Evolutionary conservation across 176 grass and related monocot species (phyloP), one percentile per base, ranked within the genome.

Genomic region (Hyparrhenia diplandra): DNA sequence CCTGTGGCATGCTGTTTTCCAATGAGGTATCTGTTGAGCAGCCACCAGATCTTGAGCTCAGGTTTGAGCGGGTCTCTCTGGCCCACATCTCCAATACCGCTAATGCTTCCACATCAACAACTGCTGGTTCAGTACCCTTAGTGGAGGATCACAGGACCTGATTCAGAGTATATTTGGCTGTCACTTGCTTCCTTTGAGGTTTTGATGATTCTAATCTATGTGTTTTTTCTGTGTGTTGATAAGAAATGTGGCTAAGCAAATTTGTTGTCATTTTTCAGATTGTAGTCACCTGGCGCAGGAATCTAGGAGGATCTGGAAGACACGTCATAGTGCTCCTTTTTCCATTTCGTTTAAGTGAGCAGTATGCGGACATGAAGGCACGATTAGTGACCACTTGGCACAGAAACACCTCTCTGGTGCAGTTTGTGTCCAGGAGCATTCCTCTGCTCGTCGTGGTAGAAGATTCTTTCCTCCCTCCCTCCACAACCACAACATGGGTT

Each of bases 191-290:
- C 27, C 39, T 64, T 64, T 85, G 62, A 64, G 30, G 13, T 41
- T 77, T 74, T 10, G 23, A 24, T 76, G 30, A 25, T 43, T 54
- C 1, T 25, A 14, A 39, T 40, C 46, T 30, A 23, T 87, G 3
- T 36, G 39, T 62, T 68, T 27, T 49, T 17, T 36, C 35, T 52
- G 6, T 34, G 14, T 61, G 30, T 67, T 41, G 3, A 41, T 46
- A 41, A 17, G 17, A 29, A n/a, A 35, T 45, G 13, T 69, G 29
- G 10, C 47, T 69, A 39, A 76, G 69, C 23, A 62, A 62, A 17
- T 52, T 66, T 76, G 20, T 71, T 65, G n/a, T 27, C 31, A 13
- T 54, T 73, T 79, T 85, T 30, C 66, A 39, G 75, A 21, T 52
- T 54, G 23, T 1, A 24, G 10, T 20, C 27, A 10, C 24, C 5